Evolutionary conservation across 2,329 filamentous ascomycete genomes (phyloP).

Genomic region (Gaeumannomyces sp.): DNA sequence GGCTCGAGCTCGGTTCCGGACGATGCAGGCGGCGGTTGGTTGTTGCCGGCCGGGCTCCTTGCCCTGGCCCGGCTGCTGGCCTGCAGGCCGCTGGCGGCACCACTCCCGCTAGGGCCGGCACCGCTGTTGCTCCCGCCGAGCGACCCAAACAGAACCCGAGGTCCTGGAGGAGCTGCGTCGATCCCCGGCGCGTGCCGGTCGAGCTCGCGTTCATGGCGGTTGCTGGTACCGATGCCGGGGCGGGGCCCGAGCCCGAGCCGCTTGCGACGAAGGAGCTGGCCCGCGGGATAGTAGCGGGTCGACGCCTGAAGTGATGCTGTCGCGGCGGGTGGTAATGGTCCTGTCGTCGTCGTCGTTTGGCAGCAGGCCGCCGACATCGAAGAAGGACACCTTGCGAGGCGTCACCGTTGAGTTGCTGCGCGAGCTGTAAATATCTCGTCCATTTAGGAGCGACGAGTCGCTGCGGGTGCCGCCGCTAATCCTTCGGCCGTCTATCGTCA

Average conservation of each 20-base stretch:
- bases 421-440: slow-evolving; percentile 25
- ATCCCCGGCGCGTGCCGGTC: slow-evolving; percentile 45
- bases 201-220: slow-evolving; percentile 38
- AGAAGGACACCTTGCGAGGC: slow-evolving; percentile 66
- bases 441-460: slow-evolving; percentile 35
- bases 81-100: not conserved
- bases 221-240: slow-evolving; percentile 12
- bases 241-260: slow-evolving; percentile 29
- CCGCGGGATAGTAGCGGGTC: slow-evolving; percentile 1
- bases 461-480: slow-evolving; percentile 23
- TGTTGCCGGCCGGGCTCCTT: slow-evolving; percentile 3
- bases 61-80: not conserved
- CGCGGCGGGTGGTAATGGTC: slow-evolving; percentile 24
- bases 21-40: slow-evolving; percentile 4
- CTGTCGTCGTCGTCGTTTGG: slow-evolving; percentile 30
- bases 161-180: slow-evolving; percentile 52
- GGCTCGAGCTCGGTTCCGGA: slow-evolving; percentile 39
- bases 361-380: slow-evolving; percentile 75
- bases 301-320: slow-evolving; percentile 16
- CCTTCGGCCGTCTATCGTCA: slow-evolving; percentile 21
- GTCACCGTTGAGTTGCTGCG: slow-evolving; percentile 36
- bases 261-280: slow-evolving; percentile 18
- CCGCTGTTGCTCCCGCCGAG: slow-evolving; percentile 13
- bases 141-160: slow-evolving; percentile 45
- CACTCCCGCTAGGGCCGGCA: not conserved